Base-by-base conservation (phyloP, 2,329 filamentous ascomycete species). In the Fusarium burgessii region DNA sequence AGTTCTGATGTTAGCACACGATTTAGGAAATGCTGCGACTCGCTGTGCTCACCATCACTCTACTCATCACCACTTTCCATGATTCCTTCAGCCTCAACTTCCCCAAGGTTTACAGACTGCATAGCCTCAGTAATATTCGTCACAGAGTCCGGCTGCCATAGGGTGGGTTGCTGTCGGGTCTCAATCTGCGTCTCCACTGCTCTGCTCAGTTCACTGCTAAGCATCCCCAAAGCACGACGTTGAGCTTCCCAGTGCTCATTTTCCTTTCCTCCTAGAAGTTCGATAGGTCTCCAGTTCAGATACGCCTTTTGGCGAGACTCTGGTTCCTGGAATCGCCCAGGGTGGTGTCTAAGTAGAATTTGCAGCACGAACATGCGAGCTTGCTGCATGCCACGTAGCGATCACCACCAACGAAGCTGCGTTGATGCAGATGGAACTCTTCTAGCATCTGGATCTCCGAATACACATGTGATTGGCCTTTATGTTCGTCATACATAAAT, bases 321-420 rank as follows among this genome's bases (percentile, higher is more conserved):
- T 0, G 80, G 81, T 25, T 78, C 74, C 1, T 76, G 76, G 52
- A 70, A 77, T 5, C 11, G 66, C 5, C 75, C 77, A 0, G 81
- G 81, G 51, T 86, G 84, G 15, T 81, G 52, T 12, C 66, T 73
- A 29, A 81, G 63, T 86, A 86, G 5, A 84, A 75, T 41, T 77
- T 77, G 71, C 85, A 88, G 54, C 82, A 85, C 62, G 84, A 83
- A 58, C 86, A 88, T 6, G 86, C 82, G 1, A 81, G 80, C 72
- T 88, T 88, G 72, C 85, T 88, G 62, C 82, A 85, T 6, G 82
- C 85, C 15, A 88, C 82, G 67, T 82, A 87, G 6, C 76, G 74
- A 61, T 87, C 85, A 7, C 76, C 58, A 4, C 75, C 77, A 6
- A 78, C 77, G 66, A 84, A 87, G 0, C 18, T 27, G 3, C 82